phyloP scores from a whole-genome alignment of 371 early-diverging fungal species.

The Mortierella sp. region DNA sequence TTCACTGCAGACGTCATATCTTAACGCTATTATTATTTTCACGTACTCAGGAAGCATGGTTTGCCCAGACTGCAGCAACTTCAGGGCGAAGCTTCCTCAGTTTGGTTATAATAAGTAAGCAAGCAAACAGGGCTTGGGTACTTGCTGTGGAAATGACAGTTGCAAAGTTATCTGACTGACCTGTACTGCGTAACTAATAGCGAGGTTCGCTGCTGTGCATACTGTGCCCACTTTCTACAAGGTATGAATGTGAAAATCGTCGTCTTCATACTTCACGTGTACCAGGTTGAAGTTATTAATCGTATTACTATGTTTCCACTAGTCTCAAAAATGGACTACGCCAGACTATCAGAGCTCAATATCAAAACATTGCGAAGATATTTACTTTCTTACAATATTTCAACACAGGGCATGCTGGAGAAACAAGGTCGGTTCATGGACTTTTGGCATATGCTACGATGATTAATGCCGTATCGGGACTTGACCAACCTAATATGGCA shows the following conservation, averaged over 20 bases:
- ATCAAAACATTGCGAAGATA: slow-evolving; percentile 54
- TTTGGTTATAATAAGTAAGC: slow-evolving; percentile 49
- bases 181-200: not conserved
- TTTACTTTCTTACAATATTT: slow-evolving; percentile 41
- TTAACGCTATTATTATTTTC: not conserved
- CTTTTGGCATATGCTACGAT: too few relatives aligned
- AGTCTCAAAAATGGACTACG: slow-evolving; percentile 51
- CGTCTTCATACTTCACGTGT: not conserved
- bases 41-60: slow-evolving; percentile 31
- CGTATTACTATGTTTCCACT: not conserved
- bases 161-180: too few relatives aligned
- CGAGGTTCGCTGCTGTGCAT: slow-evolving; percentile 45
- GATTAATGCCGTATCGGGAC: too few relatives aligned
- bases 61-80: slow-evolving; percentile 46
- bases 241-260: slow-evolving; percentile 11
- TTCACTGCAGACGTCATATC: not conserved
- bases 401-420: slow-evolving; percentile 55
- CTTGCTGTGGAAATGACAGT: too few relatives aligned
- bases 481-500: not conserved
- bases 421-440: slow-evolving; percentile 42
- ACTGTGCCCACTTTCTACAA: slow-evolving; percentile 53
- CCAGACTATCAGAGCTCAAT: slow-evolving; percentile 43
- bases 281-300: not conserved
- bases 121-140: not conserved
- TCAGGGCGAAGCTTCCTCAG: slow-evolving; percentile 39